These are phyloP conservation scores for Penicillium desertorum DNA, from an alignment of 495 filamentous ascomycete genomes.

Conservation along the genomic window DNA sequence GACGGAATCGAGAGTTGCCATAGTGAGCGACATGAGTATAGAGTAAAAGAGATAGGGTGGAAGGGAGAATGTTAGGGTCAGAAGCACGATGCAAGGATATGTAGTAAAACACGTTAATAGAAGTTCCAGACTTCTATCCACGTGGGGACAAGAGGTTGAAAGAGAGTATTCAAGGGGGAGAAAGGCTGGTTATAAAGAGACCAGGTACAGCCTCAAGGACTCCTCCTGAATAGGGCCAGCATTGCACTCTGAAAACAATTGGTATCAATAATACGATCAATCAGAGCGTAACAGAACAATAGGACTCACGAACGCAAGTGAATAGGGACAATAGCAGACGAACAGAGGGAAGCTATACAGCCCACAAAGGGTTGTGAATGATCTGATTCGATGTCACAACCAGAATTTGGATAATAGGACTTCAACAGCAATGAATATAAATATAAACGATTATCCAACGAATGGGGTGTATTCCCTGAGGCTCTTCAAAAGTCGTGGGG, in stretches of 20 bases:
- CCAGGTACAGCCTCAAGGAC: constrained; percentile 28
- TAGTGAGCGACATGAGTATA: constrained; percentile 16
- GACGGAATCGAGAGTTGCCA: constrained; percentile 40
- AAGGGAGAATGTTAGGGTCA: constrained; percentile 10
- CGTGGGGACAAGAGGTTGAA: constrained; percentile 3
- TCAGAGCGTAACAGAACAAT: constrained; percentile 4
- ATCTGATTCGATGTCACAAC: background rate
- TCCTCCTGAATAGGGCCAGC: constrained; percentile 24
- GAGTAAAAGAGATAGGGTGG: constrained; percentile 10
- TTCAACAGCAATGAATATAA: constrained; percentile 1
- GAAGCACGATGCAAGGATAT: background rate
- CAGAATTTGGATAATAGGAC: background rate
- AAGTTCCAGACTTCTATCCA: constrained; percentile 15
- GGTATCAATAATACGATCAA: constrained; percentile 5
- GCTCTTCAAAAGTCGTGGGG: constrained; percentile 2
- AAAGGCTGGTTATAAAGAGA: constrained; percentile 6
- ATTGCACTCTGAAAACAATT: constrained; percentile 24
- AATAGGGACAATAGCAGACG: constrained; percentile 8
- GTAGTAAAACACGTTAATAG: constrained; percentile 3
- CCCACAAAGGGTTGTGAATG: background rate
- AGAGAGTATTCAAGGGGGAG: constrained; percentile 4
- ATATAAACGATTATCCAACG: background rate
- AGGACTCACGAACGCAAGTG: constrained; percentile 3
- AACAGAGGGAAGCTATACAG: constrained; percentile 2
- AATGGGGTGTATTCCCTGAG: background rate